Percentiles rank a stretch among this genome's conserved stretches.
phyloP scores from a whole-genome alignment of 495 filamentous ascomycete species.

The Penicillium salamii region DNA sequence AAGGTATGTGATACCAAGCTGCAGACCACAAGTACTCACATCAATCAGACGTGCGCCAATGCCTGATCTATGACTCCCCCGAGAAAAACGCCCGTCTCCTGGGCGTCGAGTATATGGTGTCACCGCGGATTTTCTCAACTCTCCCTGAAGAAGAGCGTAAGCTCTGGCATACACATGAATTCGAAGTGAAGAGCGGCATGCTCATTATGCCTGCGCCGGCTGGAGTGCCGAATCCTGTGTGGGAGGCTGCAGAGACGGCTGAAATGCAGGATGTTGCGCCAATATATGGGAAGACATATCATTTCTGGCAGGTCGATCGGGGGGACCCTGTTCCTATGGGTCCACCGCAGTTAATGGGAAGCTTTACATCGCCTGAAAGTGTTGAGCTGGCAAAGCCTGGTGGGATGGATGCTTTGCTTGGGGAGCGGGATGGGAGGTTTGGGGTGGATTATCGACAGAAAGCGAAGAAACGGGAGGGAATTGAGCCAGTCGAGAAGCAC shows the following conservation, averaged over 20 bases:
- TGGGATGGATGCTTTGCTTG: slow-evolving; percentile 57
- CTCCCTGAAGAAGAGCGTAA: slow-evolving; percentile 63
- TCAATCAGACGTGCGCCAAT: slow-evolving; percentile 64
- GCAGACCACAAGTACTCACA: background rate
- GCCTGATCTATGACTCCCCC: slow-evolving; percentile 77
- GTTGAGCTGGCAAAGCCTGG: slow-evolving; percentile 54
- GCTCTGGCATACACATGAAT: slow-evolving; percentile 81
- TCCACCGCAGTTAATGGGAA: slow-evolving; percentile 73
- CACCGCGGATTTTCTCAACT: slow-evolving; percentile 61
- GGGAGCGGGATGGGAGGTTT: slow-evolving; percentile 65
- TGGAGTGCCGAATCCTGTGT: slow-evolving; percentile 50
- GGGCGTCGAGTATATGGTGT: slow-evolving; percentile 93
- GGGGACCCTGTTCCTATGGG: slow-evolving; percentile 75
- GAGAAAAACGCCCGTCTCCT: slow-evolving; percentile 67
- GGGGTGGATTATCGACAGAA: slow-evolving; percentile 59
- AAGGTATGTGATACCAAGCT: slow-evolving; percentile 37
- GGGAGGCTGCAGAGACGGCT: slow-evolving; percentile 73
- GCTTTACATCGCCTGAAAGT: slow-evolving; percentile 59
- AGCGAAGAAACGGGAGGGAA: slow-evolving; percentile 58
- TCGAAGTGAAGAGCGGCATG: slow-evolving; percentile 85
- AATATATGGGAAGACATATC: slow-evolving; percentile 88
- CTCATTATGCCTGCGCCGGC: slow-evolving; percentile 75
- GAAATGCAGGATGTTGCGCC: slow-evolving; percentile 73
- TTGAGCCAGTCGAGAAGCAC: slow-evolving; percentile 59
- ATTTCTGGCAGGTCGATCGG: slow-evolving; percentile 84